A percentile compares a stretch with the other conserved stretches of the same genome.
phyloP scores from a whole-genome alignment of 176 grass and related monocot species.

The Hsuehochloa calcarea region DNA sequence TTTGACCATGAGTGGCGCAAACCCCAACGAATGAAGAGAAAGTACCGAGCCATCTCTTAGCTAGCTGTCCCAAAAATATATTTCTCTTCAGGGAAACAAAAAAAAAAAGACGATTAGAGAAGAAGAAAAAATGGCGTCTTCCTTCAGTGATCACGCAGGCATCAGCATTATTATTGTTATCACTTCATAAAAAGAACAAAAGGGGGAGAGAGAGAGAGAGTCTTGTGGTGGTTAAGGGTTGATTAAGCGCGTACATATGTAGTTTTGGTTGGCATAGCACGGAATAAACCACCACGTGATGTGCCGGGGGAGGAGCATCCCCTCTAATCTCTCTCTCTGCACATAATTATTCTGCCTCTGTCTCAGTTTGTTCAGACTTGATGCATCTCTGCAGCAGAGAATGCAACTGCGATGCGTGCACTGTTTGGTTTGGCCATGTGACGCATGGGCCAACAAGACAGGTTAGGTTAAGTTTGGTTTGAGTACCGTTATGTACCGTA shows the following conservation, averaged over 20 bases:
- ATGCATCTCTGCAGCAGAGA: background rate
- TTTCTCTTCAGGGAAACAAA: background rate
- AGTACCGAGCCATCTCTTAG: background rate
- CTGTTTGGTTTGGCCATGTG: background rate
- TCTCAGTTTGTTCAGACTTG: background rate
- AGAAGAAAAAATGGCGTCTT: background rate
- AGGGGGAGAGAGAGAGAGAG: background rate
- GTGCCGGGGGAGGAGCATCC: background rate
- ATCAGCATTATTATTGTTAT: background rate
- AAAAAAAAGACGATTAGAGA: background rate
- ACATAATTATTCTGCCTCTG: background rate
- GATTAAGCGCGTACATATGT: background rate
- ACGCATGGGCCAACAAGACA: background rate
- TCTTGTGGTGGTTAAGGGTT: background rate
- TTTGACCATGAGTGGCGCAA: slow-evolving; percentile 8
- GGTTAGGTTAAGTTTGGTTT: background rate
- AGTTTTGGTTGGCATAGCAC: slow-evolving; percentile 1
- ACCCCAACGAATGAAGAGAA: background rate
- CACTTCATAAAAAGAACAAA: background rate
- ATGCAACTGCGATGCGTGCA: background rate
- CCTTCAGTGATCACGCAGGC: slow-evolving; percentile 9
- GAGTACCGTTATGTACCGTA: no score
- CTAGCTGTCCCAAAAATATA: background rate
- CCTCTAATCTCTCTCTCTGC: background rate
- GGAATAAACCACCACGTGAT: slow-evolving; percentile 33